phyloP scores from a whole-genome alignment of 225 moss, liverwort and hornwort genomes.

The Ulota crispa region DNA sequence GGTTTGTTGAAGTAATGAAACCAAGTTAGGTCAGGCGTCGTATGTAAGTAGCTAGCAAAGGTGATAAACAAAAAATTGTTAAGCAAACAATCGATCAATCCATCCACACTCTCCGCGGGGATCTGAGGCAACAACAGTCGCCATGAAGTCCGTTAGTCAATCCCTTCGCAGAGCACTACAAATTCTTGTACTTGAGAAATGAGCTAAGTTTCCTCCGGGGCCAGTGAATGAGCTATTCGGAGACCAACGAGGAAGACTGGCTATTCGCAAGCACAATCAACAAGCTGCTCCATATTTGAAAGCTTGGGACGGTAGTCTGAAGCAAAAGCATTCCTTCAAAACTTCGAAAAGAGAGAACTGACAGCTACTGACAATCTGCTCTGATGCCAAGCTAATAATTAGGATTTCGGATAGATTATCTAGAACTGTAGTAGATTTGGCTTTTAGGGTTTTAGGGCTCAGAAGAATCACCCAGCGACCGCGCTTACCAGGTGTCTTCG shows the following conservation, averaged over 20 bases:
- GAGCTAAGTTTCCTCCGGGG: constrained; percentile 16
- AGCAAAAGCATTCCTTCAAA: background rate
- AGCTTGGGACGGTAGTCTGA: background rate
- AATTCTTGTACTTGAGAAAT: background rate
- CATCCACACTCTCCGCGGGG: background rate
- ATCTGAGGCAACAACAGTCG: background rate
- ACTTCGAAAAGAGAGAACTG: background rate
- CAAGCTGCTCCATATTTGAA: background rate
- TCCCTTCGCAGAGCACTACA: background rate
- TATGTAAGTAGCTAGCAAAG: constrained; percentile 5
- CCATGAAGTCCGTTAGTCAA: background rate
- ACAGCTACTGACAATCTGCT: background rate
- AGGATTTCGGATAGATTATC: background rate
- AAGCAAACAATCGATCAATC: background rate
- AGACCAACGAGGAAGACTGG: background rate
- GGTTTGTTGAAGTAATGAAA: background rate
- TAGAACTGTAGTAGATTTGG: fast-evolving
- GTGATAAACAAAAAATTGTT: background rate
- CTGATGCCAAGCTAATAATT: background rate
- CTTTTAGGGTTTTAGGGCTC: constrained; percentile 20
- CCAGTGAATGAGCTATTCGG: background rate
- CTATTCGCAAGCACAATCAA: background rate
- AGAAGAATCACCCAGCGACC: background rate
- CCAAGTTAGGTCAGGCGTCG: background rate
- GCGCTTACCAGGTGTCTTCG: background rate